Conservation (phyloP, 208 protist genomes). For the Acanthamoeba divionensis region DNA sequence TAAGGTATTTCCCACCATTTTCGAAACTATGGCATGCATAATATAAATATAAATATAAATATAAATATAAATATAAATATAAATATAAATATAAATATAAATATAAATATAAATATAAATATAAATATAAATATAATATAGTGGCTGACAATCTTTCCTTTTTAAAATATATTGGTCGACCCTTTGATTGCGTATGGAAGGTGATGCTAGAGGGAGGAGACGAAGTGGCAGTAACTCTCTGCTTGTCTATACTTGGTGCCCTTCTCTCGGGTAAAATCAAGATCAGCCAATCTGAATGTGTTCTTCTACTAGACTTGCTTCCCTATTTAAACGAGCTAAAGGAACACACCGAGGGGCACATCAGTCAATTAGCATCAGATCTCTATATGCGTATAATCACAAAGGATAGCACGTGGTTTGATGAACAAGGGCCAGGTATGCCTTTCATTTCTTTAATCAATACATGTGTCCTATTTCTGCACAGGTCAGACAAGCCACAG, state of each 20-base stretch:
- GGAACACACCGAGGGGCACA: conserved; percentile 14
- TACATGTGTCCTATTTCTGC: background rate
- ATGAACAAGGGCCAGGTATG: background rate
- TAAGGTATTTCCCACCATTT: background rate
- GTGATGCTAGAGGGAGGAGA: conserved; percentile 21
- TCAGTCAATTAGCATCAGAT: background rate
- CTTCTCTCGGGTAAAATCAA: background rate
- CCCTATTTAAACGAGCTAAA: conserved; percentile 2
- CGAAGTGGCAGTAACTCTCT: background rate
- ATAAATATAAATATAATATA: background rate
- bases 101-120: background rate
- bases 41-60: no score
- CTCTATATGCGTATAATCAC: conserved; percentile 5
- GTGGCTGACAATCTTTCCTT: background rate
- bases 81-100: no score
- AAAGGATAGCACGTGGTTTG: background rate
- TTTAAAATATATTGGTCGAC: background rate
- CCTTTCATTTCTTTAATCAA: background rate
- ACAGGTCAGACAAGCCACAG: background rate
- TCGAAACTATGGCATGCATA: no score
- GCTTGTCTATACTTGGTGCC: background rate
- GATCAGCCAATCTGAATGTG: background rate
- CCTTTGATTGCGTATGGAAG: background rate
- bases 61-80: no score
- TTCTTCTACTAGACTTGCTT: background rate